phyloP scores from a whole-genome alignment of 1,284 basidiomycete genomes.

The Ustilago cynodontis region DNA sequence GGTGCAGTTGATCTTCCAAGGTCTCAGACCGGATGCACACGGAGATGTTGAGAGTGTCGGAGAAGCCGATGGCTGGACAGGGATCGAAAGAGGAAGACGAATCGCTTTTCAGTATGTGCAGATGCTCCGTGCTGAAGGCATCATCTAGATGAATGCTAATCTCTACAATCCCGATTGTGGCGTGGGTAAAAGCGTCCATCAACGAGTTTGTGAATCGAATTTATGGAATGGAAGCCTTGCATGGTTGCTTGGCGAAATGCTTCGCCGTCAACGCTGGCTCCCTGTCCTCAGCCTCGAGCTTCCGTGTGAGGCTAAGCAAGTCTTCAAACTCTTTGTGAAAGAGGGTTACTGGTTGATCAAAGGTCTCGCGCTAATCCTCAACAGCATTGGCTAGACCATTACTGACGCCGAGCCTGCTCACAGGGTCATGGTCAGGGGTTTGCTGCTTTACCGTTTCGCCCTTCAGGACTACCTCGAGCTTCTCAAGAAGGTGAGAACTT shows the following conservation, averaged over 20 bases:
- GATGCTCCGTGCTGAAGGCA: slow-evolving; percentile 50
- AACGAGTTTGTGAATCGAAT: background rate
- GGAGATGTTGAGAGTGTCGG: background rate
- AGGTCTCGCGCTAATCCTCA: too few species aligned
- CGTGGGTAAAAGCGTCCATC: slow-evolving; percentile 1
- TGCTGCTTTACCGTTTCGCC: too few species aligned
- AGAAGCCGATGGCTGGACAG: slow-evolving; percentile 33
- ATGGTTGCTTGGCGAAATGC: background rate
- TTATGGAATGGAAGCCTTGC: background rate
- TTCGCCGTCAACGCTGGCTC: background rate
- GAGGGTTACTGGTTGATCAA: too few species aligned
- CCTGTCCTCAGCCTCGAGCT: too few species aligned
- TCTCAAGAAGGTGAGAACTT: background rate
- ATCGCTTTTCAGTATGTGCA: slow-evolving; percentile 53
- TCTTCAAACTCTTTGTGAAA: too few species aligned
- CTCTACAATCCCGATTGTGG: background rate
- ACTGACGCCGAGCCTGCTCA: too few species aligned
- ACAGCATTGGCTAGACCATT: too few species aligned
- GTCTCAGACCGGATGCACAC: slow-evolving; percentile 23
- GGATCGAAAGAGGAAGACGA: slow-evolving; percentile 42
- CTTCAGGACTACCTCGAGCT: too few species aligned
- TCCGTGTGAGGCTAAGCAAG: too few species aligned
- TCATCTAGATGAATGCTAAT: slow-evolving; percentile 25
- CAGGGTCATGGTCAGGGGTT: too few species aligned
- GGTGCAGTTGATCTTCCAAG: slow-evolving; percentile 45